Evolutionary conservation across 208 protist species (phyloP).

Genomic region (Leishmania major): DNA sequence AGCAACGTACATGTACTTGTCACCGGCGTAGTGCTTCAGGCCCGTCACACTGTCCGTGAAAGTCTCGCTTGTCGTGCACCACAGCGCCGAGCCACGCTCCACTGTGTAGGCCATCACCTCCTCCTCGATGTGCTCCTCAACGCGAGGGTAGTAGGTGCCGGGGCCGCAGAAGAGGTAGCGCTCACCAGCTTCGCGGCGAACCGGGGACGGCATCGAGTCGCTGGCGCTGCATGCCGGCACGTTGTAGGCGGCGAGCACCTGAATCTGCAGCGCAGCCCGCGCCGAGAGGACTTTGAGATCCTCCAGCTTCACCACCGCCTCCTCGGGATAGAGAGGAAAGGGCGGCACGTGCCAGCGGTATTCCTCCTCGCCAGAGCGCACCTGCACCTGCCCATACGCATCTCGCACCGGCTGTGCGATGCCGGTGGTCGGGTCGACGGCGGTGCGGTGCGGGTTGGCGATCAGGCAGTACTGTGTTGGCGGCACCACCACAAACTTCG

Average conservation of each 20-base stretch:
- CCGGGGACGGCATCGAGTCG: neutral
- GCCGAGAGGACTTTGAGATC: conserved; percentile 70
- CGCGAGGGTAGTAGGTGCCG: conserved; percentile 73
- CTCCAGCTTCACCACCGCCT: conserved; percentile 51
- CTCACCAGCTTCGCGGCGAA: conserved; percentile 46
- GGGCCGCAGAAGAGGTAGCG: conserved; percentile 65
- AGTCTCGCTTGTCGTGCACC: conserved; percentile 40
- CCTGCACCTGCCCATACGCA: conserved; percentile 74
- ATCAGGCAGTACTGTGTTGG: conserved; percentile 58
- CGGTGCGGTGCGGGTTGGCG: conserved; percentile 55
- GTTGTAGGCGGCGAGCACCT: conserved; percentile 67
- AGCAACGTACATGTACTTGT: conserved; percentile 66
- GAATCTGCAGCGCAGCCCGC: conserved; percentile 48
- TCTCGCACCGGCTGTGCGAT: conserved; percentile 44
- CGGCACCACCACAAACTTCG: conserved; percentile 61
- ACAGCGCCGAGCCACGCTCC: conserved; percentile 35
- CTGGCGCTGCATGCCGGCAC: neutral
- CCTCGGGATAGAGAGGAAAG: conserved; percentile 94
- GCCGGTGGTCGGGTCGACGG: conserved; percentile 26
- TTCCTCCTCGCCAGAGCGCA: conserved; percentile 84
- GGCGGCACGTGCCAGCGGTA: conserved; percentile 75
- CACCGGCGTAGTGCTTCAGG: conserved; percentile 46
- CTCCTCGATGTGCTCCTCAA: conserved; percentile 62
- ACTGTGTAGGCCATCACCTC: conserved; percentile 34
- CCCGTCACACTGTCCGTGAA: conserved; percentile 42